Evolutionary conservation across 345 rosid species (phyloP), one percentile per base, ranked within the genome.

Genomic region (Linum tenue): DNA sequence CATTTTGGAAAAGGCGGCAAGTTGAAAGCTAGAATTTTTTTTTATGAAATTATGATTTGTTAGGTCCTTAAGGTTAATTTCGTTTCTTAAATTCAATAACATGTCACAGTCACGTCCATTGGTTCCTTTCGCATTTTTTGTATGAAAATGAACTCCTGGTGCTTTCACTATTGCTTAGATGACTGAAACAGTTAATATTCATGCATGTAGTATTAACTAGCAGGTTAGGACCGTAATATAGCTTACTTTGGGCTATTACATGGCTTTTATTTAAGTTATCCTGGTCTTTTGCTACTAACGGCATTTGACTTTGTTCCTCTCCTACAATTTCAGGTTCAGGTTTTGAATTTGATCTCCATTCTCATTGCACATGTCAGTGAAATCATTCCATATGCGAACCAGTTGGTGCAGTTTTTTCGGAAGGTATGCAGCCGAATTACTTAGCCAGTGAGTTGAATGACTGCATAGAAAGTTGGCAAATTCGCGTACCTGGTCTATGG

Each of bases 261-360:
- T 60, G 39, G 15, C 8, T 7, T 38, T 39, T 39, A 55, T 35
- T 9, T 50, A 10, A 48, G 14, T 22, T 22, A 10, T 3, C 53
- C 14, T 9, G 53, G 11, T 44, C 39, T 11, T 2, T 16, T n/a
- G 48, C 3, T 39, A 57, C 66, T 43, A 41, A 10, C 15, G 41
- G n/a, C 22, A 11, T 5, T 22, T 59, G 16, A 64, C 60, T 8
- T 37, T 36, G 11, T 53, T 66, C 3, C n/a, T 59, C 43, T 59
- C 36, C 55, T 56, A 64, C 60, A 35, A 56, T 79, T 77, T 67
- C 96, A 94, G 99, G 97, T 94, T 80, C 97, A 90, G 83, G 82
- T 90, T 78, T 78, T 94, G 72, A 84, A 94, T 81, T 83, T 94
- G 79, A 86, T 90, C 65, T 88, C 97, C 64, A 79, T 84, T 70